A percentile compares a stretch with the other conserved stretches of the same genome.
These are phyloP conservation scores for Psilocybe cubensis DNA, from an alignment of 768 basidiomycete species.

Conservation along the genomic window DNA sequence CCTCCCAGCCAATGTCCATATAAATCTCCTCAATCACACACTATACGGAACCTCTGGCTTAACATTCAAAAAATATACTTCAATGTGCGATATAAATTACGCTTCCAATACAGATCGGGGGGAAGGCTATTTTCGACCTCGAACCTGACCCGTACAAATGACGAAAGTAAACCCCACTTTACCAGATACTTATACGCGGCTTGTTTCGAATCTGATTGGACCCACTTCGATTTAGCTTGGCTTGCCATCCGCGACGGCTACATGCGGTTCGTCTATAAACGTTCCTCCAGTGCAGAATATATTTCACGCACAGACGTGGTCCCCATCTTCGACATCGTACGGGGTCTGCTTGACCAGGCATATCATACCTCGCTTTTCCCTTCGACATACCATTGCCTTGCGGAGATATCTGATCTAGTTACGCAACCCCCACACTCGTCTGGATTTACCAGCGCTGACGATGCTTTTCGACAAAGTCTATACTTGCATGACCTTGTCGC, in stretches of 20 bases:
- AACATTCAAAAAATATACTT: not conserved
- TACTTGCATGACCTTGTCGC: not conserved
- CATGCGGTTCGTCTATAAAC: not conserved
- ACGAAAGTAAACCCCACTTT: no score
- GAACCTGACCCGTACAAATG: not conserved
- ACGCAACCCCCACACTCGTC: no score
- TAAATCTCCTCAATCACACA: slow-evolving; percentile 9
- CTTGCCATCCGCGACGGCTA: not conserved
- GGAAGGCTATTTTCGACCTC: not conserved
- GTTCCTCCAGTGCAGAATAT: no score
- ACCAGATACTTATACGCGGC: not conserved
- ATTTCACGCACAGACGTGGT: no score
- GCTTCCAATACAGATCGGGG: not conserved
- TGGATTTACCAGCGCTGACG: not conserved
- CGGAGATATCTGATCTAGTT: no score
- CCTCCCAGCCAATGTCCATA: slow-evolving; percentile 5
- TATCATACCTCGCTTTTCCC: no score
- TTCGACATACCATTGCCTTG: no score
- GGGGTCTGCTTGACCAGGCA: no score
- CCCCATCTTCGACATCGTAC: no score
- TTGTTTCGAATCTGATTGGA: not conserved
- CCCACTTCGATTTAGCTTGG: not conserved
- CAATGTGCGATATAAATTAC: not conserved
- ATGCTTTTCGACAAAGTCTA: not conserved
- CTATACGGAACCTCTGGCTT: not conserved